phyloP scores from a whole-genome alignment of 2,329 filamentous ascomycete species.

The Fusarium algeriense region DNA sequence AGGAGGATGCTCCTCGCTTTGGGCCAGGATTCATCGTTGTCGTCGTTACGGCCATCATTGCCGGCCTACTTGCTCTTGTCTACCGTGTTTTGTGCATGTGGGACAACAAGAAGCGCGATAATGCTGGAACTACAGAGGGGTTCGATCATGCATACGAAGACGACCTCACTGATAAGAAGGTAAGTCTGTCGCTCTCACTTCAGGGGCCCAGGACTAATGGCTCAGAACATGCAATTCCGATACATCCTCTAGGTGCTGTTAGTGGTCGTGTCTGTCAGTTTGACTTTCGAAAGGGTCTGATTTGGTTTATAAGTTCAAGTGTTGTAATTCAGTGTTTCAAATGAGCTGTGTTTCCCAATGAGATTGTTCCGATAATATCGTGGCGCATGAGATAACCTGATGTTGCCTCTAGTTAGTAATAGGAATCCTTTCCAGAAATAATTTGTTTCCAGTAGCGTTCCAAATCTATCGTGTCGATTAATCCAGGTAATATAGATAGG shows the following conservation, averaged over 20 bases:
- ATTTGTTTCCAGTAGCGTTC: too few relatives aligned
- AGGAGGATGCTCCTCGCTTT: constrained; percentile 56
- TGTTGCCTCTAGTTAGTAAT: neutral
- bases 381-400: neutral
- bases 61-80: constrained; percentile 53
- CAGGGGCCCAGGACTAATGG: neutral
- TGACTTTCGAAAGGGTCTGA: neutral
- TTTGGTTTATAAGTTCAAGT: neutral
- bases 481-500: too few relatives aligned
- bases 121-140: constrained; percentile 57
- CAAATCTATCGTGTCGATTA: too few relatives aligned
- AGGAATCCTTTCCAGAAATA: too few relatives aligned
- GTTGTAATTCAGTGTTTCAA: neutral
- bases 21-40: constrained; percentile 55
- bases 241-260: constrained; percentile 16
- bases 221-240: constrained; percentile 37
- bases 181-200: neutral
- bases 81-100: constrained; percentile 60
- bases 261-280: rapidly evolving
- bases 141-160: constrained; percentile 67
- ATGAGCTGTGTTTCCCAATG: neutral
- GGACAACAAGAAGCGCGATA: constrained; percentile 59
- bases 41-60: constrained; percentile 49
- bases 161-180: constrained; percentile 60
- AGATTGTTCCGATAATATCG: too few relatives aligned